Evolutionary conservation across 306 rosid species (phyloP).

Genomic region (Trifolium pratense): DNA sequence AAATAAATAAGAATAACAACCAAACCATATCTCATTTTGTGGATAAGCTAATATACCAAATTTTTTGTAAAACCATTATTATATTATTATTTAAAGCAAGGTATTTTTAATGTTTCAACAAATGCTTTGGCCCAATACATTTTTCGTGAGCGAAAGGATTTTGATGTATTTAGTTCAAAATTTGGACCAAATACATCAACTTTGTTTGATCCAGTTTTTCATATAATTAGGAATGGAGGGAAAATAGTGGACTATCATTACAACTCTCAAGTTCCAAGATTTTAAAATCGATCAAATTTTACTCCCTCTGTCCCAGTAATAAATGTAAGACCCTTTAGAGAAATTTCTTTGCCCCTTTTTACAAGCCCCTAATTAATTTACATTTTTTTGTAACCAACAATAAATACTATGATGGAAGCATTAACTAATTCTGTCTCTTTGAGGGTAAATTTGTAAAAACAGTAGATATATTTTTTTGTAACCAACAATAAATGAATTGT

Average conservation of each 20-base stretch:
- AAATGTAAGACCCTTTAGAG: not conserved
- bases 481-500: no score
- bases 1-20: slow-evolving; percentile 9
- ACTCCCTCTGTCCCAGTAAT: no score
- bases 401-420: no score
- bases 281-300: slow-evolving; percentile 16
- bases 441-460: not conserved
- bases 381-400: no score
- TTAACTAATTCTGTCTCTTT: no score
- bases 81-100: slow-evolving; percentile 22
- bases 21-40: not conserved
- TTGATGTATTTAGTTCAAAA: not conserved
- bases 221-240: no score
- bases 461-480: no score
- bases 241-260: not conserved
- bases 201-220: no score
- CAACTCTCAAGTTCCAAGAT: slow-evolving; percentile 3
- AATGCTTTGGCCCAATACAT: not conserved
- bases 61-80: not conserved
- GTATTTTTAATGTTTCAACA: not conserved
- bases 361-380: no score
- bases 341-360: no score
- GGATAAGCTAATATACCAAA: slow-evolving; percentile 25
- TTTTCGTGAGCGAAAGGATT: no score
- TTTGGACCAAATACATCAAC: not conserved